Percentiles rank a stretch among this genome's conserved stretches.
These are phyloP conservation scores for Pythium dissimile DNA, from an alignment of 352 stramenopile species.

Conservation along the genomic window DNA sequence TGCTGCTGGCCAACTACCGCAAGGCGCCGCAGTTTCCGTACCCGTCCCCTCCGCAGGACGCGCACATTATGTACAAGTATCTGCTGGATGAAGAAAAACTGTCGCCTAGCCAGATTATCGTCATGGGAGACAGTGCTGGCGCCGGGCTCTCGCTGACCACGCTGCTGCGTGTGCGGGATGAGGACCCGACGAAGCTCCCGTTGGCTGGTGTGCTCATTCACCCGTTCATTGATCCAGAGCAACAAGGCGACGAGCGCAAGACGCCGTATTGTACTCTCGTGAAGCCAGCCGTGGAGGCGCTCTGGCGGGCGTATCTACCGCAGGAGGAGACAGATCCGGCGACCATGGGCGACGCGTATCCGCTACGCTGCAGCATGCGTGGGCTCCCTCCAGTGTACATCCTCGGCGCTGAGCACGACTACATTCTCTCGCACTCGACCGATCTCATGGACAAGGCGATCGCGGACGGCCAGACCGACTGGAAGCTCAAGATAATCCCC, in stretches of 20 bases:
- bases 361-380: conserved; percentile 11
- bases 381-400: conserved; percentile 18
- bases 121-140: conserved; percentile 23
- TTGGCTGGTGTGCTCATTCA: conserved; percentile 31
- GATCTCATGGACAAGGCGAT: neutral
- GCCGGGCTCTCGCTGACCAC: conserved; percentile 10
- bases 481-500: conserved; percentile 10
- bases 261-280: conserved; percentile 1
- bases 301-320: neutral
- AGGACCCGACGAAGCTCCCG: conserved; percentile 22
- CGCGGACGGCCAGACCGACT: neutral
- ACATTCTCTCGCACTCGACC: conserved; percentile 5
- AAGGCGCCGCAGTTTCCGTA: conserved; percentile 20
- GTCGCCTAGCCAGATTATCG: conserved; percentile 25
- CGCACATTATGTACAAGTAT: conserved; percentile 14
- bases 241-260: neutral
- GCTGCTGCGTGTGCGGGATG: conserved; percentile 22
- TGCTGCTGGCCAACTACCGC: conserved; percentile 26
- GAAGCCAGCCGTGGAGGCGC: neutral
- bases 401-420: conserved; percentile 5
- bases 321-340: neutral
- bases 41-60: conserved; percentile 11
- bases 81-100: conserved; percentile 43
- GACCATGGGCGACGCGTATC: conserved; percentile 1
- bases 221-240: conserved; percentile 38